Evolutionary conservation across 495 filamentous ascomycete genomes (phyloP), one percentile per base, ranked within the genome.

Genomic region (Collariella sp.): DNA sequence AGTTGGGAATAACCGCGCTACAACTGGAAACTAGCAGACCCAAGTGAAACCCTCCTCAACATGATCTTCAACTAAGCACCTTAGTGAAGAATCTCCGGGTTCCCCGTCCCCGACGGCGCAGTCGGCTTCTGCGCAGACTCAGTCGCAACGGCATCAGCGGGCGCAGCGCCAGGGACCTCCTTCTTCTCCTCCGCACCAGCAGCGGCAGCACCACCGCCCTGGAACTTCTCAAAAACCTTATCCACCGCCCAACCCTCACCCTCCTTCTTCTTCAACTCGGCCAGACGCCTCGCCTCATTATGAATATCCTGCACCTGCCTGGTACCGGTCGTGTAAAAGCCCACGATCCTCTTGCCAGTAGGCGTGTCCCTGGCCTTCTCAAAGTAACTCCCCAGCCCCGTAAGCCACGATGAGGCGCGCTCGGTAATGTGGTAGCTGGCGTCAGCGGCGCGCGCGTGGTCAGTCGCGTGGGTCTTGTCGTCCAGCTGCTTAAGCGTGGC

Each of bases 251-350:
- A 70, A 12, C 73, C 63, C 60, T 69, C 66, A 58, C 70, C 55
- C 65, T 77, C 78, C 77, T 89, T 53, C 79, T 82, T 83, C 82
- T 95, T 96, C 54, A 97, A 62, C 60, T 95, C 84, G 10, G 90
- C 90, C 26, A 98, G 74, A 57, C 91, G 83, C 44, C 81, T 77
- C 2, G 93, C 93, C 77, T 98, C 93, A 46, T 72, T 79, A 68
- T 97, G 91, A 50, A 98, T 91, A 60, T 98, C 93, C 46, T 87
- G 76, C 11, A 96, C 87, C 75, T 95, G 88, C 71, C 89, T 88
- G 66, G 83, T 80, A 51, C 84, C 78, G 53, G 85, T 75, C 9
- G 80, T 77, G 70, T 98, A 97, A 74, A 98, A 97, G 43, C 82
- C 73, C 24, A 87, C 85, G 33, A 98, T 72, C 68, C 83, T 87